Base-by-base conservation (phyloP, 2,329 filamentous ascomycete species). In the Tricladium varicosporioides region DNA sequence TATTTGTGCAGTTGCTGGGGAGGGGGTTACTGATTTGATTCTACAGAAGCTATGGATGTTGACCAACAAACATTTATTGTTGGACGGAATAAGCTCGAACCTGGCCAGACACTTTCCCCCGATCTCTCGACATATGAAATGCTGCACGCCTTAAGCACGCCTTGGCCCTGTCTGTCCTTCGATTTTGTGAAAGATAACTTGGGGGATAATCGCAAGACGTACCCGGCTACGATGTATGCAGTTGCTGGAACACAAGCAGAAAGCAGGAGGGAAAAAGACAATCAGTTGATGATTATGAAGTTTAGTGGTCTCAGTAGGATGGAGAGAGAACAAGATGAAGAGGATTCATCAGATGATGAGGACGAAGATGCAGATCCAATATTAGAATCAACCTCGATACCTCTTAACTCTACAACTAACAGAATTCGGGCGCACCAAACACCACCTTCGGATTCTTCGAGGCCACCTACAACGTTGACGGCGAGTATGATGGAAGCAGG, bases 101-200 rank as follows among this genome's bases (percentile, higher is more conserved):
- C 91, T 11, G 93, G 92, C 67, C 92, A 97, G 78, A 92, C 91
- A 5, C 82, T 99, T 56, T 86, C 92, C 2, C 93, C 94, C 13
- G 94, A 99, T 74, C 81, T 90, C 58, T 91, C 89, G n/a, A 93
- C 93, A 5, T 99, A 99, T 78, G 89, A 97, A 72, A 95, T 99
- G 92, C 85, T 99, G 58, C 94, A 99, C 79, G 91, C 86, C 60
- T 83, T 99, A 62, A 94, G 89, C 73, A 92, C 92, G 7, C 92
- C 92, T 1, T 99, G 94, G 94, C 94, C 94, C 2, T 99, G 94
- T 72, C 82, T 99, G 14, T 97, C 93, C 1, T 96, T 97, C 74
- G 94, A 97, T 72, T 88, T 99, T 59, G 75, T 99, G 61, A 87
- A 82, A 67, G 94, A 99, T 75, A 80, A 81, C 52, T 82, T 99